Evolutionary conservation across 1,139 yeast genomes (phyloP).

Genomic region (Magnusiomyces magnusii): DNA sequence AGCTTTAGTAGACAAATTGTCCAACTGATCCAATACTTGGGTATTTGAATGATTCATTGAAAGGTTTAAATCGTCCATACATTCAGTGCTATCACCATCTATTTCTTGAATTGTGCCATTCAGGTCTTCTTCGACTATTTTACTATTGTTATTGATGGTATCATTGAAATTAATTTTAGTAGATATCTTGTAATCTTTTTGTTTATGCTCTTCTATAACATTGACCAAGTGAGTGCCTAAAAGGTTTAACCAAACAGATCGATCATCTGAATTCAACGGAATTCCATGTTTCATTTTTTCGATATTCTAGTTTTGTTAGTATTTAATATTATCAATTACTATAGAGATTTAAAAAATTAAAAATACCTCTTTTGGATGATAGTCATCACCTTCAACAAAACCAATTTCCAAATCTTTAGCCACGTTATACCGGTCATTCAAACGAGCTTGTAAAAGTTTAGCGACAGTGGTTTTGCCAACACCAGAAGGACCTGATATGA

Average conservation of each 20-base stretch:
- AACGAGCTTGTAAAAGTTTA: conserved; percentile 39
- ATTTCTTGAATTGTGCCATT: conserved; percentile 20
- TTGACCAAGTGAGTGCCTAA: conserved; percentile 34
- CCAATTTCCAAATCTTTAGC: conserved; percentile 24
- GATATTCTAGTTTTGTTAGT: conserved; percentile 41
- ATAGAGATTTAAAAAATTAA: background rate
- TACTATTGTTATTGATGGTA: background rate
- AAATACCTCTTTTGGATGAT: conserved; percentile 52
- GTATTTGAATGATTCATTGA: too few relatives aligned
- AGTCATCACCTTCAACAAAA: conserved; percentile 76
- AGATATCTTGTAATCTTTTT: background rate
- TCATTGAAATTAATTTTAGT: too few relatives aligned
- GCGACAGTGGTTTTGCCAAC: conserved; percentile 87
- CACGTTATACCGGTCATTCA: conserved; percentile 20
- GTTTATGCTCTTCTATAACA: background rate
- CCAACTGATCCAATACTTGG: background rate
- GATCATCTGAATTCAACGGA: conserved; percentile 79
- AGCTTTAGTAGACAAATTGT: background rate
- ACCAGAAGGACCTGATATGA: conserved; percentile 90
- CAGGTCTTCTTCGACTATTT: too few relatives aligned
- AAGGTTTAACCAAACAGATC: conserved; percentile 78
- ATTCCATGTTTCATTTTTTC: conserved; percentile 74
- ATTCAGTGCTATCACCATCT: background rate
- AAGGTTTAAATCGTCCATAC: too few relatives aligned
- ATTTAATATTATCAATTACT: conserved; percentile 16